A percentile compares a stretch with the other conserved stretches of the same genome.
phyloP scores from a whole-genome alignment of 176 grass and related monocot species.

The Oryza coarctata region DNA sequence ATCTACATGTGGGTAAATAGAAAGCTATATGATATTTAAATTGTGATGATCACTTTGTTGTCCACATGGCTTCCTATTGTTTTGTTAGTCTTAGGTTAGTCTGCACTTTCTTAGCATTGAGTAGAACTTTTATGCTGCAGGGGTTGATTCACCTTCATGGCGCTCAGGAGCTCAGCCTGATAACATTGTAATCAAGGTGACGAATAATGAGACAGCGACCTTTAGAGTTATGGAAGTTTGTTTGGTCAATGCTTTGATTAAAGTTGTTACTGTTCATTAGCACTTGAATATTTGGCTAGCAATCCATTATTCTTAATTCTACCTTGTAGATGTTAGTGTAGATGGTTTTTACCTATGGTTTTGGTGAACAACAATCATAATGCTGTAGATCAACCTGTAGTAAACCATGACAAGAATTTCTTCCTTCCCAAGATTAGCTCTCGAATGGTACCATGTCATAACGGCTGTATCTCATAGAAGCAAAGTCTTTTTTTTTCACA shows the following conservation, averaged over 20 bases:
- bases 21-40: background rate
- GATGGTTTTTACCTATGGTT: background rate
- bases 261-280: background rate
- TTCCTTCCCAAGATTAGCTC: background rate
- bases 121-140: constrained; percentile 52
- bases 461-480: background rate
- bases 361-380: constrained; percentile 1
- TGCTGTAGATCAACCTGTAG: background rate
- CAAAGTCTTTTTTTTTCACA: background rate
- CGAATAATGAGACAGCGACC: constrained; percentile 18
- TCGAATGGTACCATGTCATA: too few species aligned
- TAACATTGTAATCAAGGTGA: constrained; percentile 94
- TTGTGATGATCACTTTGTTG: constrained; percentile 3
- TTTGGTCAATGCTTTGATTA: background rate
- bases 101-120: constrained; percentile 38
- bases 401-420: background rate
- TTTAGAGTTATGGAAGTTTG: background rate
- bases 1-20: background rate
- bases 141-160: constrained; percentile 95
- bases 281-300: background rate
- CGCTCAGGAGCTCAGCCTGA: constrained; percentile 54
- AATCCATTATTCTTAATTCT: background rate
- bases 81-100: background rate
- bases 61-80: background rate
- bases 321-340: background rate